Base-by-base conservation (phyloP, 2,329 filamentous ascomycete species). In the Aspergillus spinulosporus region DNA sequence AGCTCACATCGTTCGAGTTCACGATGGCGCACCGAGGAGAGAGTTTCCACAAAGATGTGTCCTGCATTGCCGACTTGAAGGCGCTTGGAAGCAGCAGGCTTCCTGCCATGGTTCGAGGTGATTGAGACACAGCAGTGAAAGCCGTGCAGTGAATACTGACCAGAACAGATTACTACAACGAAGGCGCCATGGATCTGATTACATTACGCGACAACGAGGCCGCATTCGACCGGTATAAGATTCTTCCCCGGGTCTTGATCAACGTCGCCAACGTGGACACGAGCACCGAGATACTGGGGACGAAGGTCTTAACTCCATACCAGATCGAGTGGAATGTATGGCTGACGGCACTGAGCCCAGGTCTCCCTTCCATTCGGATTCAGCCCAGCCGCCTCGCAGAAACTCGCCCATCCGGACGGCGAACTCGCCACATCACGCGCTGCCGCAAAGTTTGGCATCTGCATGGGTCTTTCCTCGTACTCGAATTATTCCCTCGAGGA, bases 131-230 rank as follows among this genome's bases (percentile, higher is more conserved):
- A 5, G 1, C 3, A 11, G 8, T 12, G 2, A 3, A 11, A 4
- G 11, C 21, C 21, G 21, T 21, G 21, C 2, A 3, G 15, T 26
- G 5, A 7, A 6, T 9, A 7, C 21, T 39, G 9, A 47, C 14
- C 1, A 12, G 3, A 5, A 3, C 58, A 77, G 82, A 83, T 49
- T 84, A 83, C 68, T 84, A 80, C 66, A 84, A 84, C 64, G 81
- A 80, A 58, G 82, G 82, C 4, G 80, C 81, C 4, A 83, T 83
- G 71, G 80, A 82, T 59, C 70, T 82, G 26, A 69, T 79, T 51
- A 83, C 80, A 15, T 9, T 52, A 15, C 49, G 32, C 21, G 82
- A 84, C 58, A 85, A 85, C 57, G 74, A 78, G 54, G 73, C 74
- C 1, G 81, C 82, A 3, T 85, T 77, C 65, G 71, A 78, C 55